Conservation (phyloP, 2,329 filamentous ascomycete species). For the Cytospora chrysosperma region DNA sequence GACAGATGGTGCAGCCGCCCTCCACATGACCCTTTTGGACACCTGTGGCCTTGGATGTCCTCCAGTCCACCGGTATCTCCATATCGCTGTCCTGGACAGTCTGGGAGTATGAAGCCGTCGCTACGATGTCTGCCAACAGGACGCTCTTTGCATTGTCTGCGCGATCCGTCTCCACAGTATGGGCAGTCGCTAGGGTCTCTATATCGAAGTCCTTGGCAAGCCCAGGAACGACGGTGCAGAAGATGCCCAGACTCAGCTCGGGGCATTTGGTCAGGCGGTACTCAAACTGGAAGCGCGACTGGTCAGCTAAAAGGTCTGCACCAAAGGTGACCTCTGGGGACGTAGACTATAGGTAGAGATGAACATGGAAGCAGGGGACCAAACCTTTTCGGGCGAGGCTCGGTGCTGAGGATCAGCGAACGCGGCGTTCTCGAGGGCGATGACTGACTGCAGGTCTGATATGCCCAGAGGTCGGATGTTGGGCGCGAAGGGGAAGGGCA, state of each 20-base stretch:
- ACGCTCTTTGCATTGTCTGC: slow-evolving; percentile 55
- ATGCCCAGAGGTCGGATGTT: slow-evolving; percentile 71
- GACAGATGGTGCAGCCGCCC: slow-evolving; percentile 69
- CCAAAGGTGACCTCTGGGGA: background rate
- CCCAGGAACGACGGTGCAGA: slow-evolving; percentile 60
- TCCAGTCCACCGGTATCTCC: slow-evolving; percentile 69
- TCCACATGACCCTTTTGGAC: slow-evolving; percentile 67
- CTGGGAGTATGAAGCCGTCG: slow-evolving; percentile 64
- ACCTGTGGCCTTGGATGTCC: slow-evolving; percentile 43
- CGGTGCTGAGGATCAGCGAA: slow-evolving; percentile 51
- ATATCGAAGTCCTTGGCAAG: slow-evolving; percentile 48
- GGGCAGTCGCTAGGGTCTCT: slow-evolving; percentile 54
- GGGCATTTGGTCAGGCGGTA: slow-evolving; percentile 75
- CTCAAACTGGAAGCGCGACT: slow-evolving; percentile 53
- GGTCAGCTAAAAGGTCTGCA: slow-evolving; percentile 7
- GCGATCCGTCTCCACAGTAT: slow-evolving; percentile 60
- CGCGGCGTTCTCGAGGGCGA: slow-evolving; percentile 55
- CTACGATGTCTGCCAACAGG: slow-evolving; percentile 75
- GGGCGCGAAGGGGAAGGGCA: slow-evolving; percentile 64
- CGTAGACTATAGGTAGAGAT: background rate
- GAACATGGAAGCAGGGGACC: slow-evolving; percentile 19
- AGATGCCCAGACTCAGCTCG: slow-evolving; percentile 77
- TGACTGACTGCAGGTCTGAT: slow-evolving; percentile 61
- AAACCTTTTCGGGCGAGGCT: slow-evolving; percentile 54
- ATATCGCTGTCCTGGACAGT: slow-evolving; percentile 75